Evolutionary conservation across 75 land plant genomes (phyloP).

Genomic region (Sequoia sempervirens): DNA sequence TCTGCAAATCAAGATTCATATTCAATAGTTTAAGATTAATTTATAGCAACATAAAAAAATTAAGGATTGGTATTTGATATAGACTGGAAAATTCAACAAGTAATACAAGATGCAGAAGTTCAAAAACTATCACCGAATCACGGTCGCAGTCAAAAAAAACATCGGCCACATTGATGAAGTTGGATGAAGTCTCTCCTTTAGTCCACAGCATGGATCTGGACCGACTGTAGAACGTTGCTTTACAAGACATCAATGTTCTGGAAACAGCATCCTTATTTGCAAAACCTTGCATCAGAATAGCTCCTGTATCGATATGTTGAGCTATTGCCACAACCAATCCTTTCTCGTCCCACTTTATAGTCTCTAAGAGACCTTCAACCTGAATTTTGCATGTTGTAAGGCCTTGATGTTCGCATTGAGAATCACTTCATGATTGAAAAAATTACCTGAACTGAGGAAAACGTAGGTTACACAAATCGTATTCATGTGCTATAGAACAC

Average conservation of each 20-base stretch:
- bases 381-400: slow-evolving; percentile 14
- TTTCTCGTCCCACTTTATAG: slow-evolving; percentile 86
- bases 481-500: background rate
- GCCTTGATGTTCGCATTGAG: slow-evolving; percentile 10
- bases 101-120: background rate
- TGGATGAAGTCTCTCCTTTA: slow-evolving; percentile 92
- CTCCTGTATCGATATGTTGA: slow-evolving; percentile 92
- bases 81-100: background rate
- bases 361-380: slow-evolving; percentile 71
- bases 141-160: slow-evolving; percentile 92
- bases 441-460: slow-evolving; percentile 8
- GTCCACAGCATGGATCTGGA: slow-evolving; percentile 84
- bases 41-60: background rate
- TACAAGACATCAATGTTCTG: slow-evolving; percentile 57
- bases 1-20: slow-evolving; percentile 30
- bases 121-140: slow-evolving; percentile 70
- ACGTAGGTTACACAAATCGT: background rate
- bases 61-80: background rate
- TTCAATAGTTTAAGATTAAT: background rate
- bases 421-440: slow-evolving; percentile 11
- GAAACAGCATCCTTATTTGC: slow-evolving; percentile 80
- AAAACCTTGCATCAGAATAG: slow-evolving; percentile 97
- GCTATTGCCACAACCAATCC: slow-evolving; percentile 95
- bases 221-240: slow-evolving; percentile 90
- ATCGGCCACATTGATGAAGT: slow-evolving; percentile 85